Base-by-base conservation (phyloP, 768 basidiomycete genomes). In the Boletus reticuloceps region DNA sequence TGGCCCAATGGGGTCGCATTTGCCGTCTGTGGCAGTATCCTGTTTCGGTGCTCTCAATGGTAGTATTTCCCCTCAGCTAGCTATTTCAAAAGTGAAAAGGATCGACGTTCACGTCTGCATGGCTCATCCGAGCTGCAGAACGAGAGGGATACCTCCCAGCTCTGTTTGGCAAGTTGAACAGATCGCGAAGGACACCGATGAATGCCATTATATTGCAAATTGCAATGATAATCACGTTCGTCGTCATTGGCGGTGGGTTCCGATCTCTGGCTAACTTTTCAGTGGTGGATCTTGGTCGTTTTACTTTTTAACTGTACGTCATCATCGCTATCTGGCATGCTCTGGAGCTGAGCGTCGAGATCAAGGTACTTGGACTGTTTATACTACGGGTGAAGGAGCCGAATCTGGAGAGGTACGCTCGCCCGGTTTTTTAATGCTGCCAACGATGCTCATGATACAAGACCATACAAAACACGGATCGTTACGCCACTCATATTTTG, bases 21-120 rank as follows among this genome's bases (percentile, higher is more conserved):
- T 67, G 92, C 96, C 1, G 78, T 86, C 48, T 85, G 94, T 99
- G 14, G 91, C 94, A 1, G 80, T 98, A 54, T 97, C 94, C 4
- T 97, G 94, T 69, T 93, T 99, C 60, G 96, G 96, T 17, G 94
- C 97, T 2, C 72, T 99, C 50, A 96, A 97, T 68, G 90, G 94
- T 84, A 62, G 41, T 59, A 66, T 64, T n/a, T 52, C 29, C 22
- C 31, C 6, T 54, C 2, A 42, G 43, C 14, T 37, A 37, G 14
- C 9, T 29, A 7, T 51, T 40, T 2, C 11, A 32, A 51, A 39
- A 27, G 27, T 13, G 47, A 55, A 50, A 58, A 89, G 86, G 85
- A 10, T 79, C 83, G 1, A 84, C 85, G 54, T 88, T 86, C 65
- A 89, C 92, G 25, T 79, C 85, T 43, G 82, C 92, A n/a, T 83